A percentile compares a stretch with the other conserved stretches of the same genome.
These are phyloP conservation scores for Linaria vulgaris DNA, from an alignment of 257 asterid genomes.

Conservation along the genomic window DNA sequence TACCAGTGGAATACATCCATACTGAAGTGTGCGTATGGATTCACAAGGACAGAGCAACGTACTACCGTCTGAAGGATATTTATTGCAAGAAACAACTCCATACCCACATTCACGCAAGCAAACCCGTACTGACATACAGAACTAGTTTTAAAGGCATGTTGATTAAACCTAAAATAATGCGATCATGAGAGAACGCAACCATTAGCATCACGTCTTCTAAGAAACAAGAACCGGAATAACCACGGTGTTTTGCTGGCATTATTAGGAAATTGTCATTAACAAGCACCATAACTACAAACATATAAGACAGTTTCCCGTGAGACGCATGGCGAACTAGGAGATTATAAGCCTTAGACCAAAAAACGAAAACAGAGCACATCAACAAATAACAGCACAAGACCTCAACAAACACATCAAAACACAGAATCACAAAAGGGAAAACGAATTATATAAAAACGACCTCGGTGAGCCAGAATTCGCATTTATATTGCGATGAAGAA, in stretches of 20 bases:
- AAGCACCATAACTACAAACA: slow-evolving; percentile 5
- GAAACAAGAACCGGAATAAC: no score
- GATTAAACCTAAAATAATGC: no score
- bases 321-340: no score
- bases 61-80: slow-evolving; percentile 3
- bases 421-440: slow-evolving; percentile 13
- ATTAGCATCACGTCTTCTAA: no score
- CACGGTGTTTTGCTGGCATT: no score
- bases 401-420: not conserved
- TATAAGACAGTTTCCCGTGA: not conserved
- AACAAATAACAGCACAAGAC: slow-evolving; percentile 6
- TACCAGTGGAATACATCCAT: not conserved
- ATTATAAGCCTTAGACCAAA: no score
- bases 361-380: not conserved
- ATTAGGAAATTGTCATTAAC: not conserved
- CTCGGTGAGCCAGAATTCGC: slow-evolving; percentile 45
- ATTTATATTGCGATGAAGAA: slow-evolving; percentile 46
- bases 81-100: not conserved
- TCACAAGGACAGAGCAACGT: slow-evolving; percentile 5
- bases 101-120: no score
- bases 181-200: no score
- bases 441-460: not conserved
- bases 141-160: no score
- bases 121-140: not conserved
- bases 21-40: not conserved